Evolutionary conservation across 202 grass and related monocot species (phyloP).

Genomic region (Carex arenaria): DNA sequence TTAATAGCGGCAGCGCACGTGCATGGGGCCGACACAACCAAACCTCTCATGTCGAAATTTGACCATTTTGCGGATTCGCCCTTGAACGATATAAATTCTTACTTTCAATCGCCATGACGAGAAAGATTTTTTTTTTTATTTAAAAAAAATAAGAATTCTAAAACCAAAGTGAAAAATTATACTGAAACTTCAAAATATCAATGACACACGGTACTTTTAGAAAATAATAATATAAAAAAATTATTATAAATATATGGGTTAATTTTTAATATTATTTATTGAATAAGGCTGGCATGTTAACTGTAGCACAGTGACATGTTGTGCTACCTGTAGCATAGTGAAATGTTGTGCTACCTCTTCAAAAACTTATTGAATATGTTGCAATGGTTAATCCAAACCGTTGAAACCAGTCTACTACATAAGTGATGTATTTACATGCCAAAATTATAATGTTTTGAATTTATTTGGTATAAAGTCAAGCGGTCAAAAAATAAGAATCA

Average conservation of each 20-base stretch:
- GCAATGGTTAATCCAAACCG: too few species aligned
- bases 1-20: constrained; percentile 15
- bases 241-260: not conserved
- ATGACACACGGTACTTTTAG: not conserved
- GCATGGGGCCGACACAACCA: constrained; percentile 11
- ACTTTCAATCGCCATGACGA: not conserved
- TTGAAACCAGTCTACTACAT: too few species aligned
- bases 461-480: too few species aligned
- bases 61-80: not conserved
- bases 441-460: too few species aligned
- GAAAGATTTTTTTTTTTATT: not conserved
- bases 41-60: not conserved
- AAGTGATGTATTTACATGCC: too few species aligned
- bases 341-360: too few species aligned
- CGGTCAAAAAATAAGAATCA: too few species aligned
- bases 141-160: not conserved
- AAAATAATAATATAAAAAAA: not conserved
- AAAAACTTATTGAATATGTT: too few species aligned
- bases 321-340: too few species aligned
- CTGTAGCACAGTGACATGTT: too few species aligned
- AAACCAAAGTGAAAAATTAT: not conserved
- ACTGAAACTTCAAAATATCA: not conserved
- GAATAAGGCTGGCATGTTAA: too few species aligned
- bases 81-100: not conserved
- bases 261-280: not conserved